Conservation (phyloP, 73 alveolate genomes). For the Paramecium bursaria region DNA sequence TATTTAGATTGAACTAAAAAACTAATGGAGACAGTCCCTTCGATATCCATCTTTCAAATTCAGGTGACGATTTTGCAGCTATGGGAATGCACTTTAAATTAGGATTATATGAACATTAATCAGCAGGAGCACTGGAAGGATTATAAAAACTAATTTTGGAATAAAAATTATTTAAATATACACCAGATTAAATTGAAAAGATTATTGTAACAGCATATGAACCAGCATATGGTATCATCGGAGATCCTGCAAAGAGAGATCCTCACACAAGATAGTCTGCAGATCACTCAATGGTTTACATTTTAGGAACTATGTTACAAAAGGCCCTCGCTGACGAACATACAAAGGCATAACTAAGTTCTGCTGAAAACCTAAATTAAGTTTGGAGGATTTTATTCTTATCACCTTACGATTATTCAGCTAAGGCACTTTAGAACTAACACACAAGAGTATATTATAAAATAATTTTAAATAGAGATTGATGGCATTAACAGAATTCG, state of each 20-base stretch:
- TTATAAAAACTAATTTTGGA: conserved; percentile 62
- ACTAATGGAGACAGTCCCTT: conserved; percentile 81
- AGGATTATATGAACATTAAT: conserved; percentile 95
- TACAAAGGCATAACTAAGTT: conserved; percentile 30
- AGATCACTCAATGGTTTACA: conserved; percentile 92
- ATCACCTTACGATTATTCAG: conserved; percentile 81
- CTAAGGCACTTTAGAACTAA: conserved; percentile 73
- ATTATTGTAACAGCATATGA: conserved; percentile 90
- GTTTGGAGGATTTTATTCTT: conserved; percentile 85
- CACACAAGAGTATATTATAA: conserved; percentile 64
- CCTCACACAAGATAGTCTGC: conserved; percentile 90
- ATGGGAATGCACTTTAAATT: conserved; percentile 98
- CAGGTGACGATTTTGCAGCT: conserved; percentile 85
- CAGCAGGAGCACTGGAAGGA: conserved; percentile 96
- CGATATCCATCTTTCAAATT: conserved; percentile 74
- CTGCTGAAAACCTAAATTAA: conserved; percentile 66
- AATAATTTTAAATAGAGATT: background rate
- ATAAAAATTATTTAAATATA: conserved; percentile 58
- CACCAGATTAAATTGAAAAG: conserved; percentile 79
- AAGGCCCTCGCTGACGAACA: conserved; percentile 80
- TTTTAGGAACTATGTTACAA: conserved; percentile 74
- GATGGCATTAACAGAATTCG: conserved; percentile 75
- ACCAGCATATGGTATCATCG: conserved; percentile 97
- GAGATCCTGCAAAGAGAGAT: conserved; percentile 94
- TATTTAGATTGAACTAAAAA: conserved; percentile 71